phyloP scores from a whole-genome alignment of 192 early-diverging fungal species.

The Irineochytrium annulatum region DNA sequence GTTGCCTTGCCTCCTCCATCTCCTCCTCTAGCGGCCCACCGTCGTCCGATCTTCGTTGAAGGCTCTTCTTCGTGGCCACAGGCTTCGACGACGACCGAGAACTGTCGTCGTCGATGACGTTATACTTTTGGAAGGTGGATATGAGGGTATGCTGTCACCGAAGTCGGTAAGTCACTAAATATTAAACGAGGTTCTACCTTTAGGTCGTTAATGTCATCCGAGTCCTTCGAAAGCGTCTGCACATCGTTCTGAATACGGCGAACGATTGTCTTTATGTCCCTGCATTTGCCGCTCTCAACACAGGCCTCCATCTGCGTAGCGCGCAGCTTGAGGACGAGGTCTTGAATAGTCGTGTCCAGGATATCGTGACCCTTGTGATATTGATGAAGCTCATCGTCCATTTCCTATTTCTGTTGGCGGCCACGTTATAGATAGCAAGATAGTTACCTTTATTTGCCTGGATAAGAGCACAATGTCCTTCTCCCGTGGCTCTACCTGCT shows the following conservation, averaged over 20 bases:
- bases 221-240: constrained; percentile 15
- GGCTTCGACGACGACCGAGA: background rate
- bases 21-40: constrained; percentile 25
- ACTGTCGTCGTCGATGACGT: constrained; percentile 9
- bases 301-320: constrained; percentile 35
- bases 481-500: constrained; percentile 55
- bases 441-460: constrained; percentile 38
- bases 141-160: constrained; percentile 17
- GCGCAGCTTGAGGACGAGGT: constrained; percentile 42
- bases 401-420: constrained; percentile 36
- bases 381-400: constrained; percentile 51
- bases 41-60: background rate
- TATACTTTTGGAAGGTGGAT: constrained; percentile 27
- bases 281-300: constrained; percentile 17
- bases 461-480: constrained; percentile 43
- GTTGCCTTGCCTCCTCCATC: constrained; percentile 35
- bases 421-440: background rate
- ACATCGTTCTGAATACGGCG: constrained; percentile 40
- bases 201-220: constrained; percentile 23
- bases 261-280: constrained; percentile 27
- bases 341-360: constrained; percentile 39
- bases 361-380: constrained; percentile 37
- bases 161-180: background rate
- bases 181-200: constrained; percentile 23
- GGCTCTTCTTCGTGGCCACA: background rate